A percentile compares a stretch with the other conserved stretches of the same genome.
These are phyloP conservation scores for Phytophthora sansomeana DNA, from an alignment of 352 stramenopile species.

Conservation along the genomic window DNA sequence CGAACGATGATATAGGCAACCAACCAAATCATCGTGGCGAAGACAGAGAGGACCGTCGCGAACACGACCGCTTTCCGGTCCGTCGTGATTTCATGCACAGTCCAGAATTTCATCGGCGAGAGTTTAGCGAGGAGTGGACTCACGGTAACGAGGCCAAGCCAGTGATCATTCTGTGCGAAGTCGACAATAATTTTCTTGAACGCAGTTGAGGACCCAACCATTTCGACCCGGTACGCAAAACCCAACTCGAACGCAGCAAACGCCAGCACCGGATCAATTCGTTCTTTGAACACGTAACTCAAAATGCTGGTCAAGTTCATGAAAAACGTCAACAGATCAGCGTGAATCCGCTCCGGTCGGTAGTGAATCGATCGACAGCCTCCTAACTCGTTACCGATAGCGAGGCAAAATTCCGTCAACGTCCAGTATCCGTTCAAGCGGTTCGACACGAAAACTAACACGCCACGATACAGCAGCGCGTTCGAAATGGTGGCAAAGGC, in stretches of 20 bases:
- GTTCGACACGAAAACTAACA: conserved; percentile 41
- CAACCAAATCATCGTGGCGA: conserved; percentile 22
- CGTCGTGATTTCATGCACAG: conserved; percentile 18
- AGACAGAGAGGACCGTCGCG: conserved; percentile 30
- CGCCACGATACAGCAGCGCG: conserved; percentile 33
- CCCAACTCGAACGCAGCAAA: conserved; percentile 32
- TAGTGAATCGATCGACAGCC: conserved; percentile 17
- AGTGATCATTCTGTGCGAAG: conserved; percentile 27
- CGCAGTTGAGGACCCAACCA: conserved; percentile 14
- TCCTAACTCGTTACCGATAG: conserved; percentile 19
- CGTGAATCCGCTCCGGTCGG: conserved; percentile 23
- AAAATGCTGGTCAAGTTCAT: conserved; percentile 31
- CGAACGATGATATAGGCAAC: conserved; percentile 33
- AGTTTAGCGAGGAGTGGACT: conserved; percentile 16
- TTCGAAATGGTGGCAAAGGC: conserved; percentile 52
- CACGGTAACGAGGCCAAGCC: conserved; percentile 16
- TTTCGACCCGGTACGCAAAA: conserved; percentile 26
- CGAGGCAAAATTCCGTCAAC: conserved; percentile 43
- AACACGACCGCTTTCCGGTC: conserved; percentile 18
- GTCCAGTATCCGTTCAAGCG: conserved; percentile 53
- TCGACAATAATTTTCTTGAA: conserved; percentile 25
- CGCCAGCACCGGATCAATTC: conserved; percentile 40
- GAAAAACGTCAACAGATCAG: conserved; percentile 46
- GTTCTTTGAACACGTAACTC: conserved; percentile 34
- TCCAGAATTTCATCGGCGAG: conserved; percentile 34